Conservation (phyloP, 768 basidiomycete species). For the Tephrocybe sp. region DNA sequence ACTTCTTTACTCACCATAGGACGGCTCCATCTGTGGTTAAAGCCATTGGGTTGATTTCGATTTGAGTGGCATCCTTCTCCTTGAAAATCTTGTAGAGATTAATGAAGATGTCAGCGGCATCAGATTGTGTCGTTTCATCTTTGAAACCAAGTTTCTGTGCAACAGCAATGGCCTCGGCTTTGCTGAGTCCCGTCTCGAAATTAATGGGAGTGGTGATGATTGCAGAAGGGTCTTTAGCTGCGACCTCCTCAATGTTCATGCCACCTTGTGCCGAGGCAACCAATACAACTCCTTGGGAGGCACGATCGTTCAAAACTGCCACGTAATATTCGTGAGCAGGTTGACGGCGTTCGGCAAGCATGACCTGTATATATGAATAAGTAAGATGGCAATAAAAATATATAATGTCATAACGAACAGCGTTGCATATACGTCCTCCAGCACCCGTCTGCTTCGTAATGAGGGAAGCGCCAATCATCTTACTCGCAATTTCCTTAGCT, state of each 20-base stretch:
- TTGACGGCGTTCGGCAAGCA: constrained; percentile 94
- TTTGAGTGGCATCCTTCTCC: constrained; percentile 98
- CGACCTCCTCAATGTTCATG: constrained; percentile 99
- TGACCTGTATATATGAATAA: constrained; percentile 69
- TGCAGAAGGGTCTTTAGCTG: constrained; percentile 88
- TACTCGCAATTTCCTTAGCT: constrained; percentile 79
- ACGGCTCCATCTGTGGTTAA: constrained; percentile 89
- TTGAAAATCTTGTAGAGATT: constrained; percentile 96
- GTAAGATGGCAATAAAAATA: constrained; percentile 4
- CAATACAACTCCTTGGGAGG: constrained; percentile 82
- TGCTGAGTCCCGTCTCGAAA: constrained; percentile 77
- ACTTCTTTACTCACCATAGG: constrained; percentile 60
- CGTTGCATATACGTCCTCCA: constrained; percentile 89
- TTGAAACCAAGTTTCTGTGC: constrained; percentile 93
- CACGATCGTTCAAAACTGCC: constrained; percentile 94
- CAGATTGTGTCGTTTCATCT: constrained; percentile 61
- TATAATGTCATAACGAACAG: constrained; percentile 50
- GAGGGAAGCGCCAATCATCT: constrained; percentile 94
- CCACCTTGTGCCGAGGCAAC: constrained; percentile 94
- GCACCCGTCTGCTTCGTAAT: constrained; percentile 99
- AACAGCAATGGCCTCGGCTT: constrained; percentile 65
- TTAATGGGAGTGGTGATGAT: constrained; percentile 95
- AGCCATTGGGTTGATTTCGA: constrained; percentile 98
- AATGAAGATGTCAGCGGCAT: constrained; percentile 92
- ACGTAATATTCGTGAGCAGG: constrained; percentile 98